phyloP scores from a whole-genome alignment of 805 yeast species.

The Lachancea fermentati region DNA sequence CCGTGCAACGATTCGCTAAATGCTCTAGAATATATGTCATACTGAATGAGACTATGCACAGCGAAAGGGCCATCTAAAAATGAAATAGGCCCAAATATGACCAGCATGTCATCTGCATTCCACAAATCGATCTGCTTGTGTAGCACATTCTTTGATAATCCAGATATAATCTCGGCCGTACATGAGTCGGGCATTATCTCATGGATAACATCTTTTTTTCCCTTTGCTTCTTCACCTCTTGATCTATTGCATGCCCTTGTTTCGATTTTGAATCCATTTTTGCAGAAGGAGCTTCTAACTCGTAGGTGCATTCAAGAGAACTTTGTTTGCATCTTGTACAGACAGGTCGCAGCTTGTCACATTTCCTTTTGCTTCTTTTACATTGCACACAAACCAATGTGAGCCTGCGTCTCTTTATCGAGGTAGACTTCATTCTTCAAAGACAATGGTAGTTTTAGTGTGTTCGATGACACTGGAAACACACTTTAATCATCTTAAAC shows the following conservation, averaged over 20 bases:
- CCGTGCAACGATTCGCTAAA: constrained; percentile 6
- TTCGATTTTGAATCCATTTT: no score
- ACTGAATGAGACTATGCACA: not conserved
- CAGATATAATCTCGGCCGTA: not conserved
- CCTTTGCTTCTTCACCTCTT: no score
- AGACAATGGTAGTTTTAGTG: no score
- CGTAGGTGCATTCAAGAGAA: constrained; percentile 13
- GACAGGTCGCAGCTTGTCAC: constrained; percentile 20
- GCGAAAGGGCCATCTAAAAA: constrained; percentile 5
- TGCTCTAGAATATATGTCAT: constrained; percentile 2
- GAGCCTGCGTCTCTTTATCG: no score
- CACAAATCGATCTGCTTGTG: constrained; percentile 1
- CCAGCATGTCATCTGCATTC: constrained; percentile 1
- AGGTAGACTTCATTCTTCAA: no score
- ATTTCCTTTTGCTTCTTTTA: constrained; percentile 15
- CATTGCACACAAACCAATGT: constrained; percentile 13
- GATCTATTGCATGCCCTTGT: no score
- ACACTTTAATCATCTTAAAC: no score
- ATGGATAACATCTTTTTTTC: no score
- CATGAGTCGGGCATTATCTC: not conserved
- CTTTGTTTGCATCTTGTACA: constrained; percentile 16
- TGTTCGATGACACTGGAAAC: no score
- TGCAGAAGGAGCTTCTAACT: not conserved
- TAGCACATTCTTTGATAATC: no score
- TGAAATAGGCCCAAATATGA: not conserved